Conservation (phyloP, 768 basidiomycete genomes). For the Pleurotus sapidus region DNA sequence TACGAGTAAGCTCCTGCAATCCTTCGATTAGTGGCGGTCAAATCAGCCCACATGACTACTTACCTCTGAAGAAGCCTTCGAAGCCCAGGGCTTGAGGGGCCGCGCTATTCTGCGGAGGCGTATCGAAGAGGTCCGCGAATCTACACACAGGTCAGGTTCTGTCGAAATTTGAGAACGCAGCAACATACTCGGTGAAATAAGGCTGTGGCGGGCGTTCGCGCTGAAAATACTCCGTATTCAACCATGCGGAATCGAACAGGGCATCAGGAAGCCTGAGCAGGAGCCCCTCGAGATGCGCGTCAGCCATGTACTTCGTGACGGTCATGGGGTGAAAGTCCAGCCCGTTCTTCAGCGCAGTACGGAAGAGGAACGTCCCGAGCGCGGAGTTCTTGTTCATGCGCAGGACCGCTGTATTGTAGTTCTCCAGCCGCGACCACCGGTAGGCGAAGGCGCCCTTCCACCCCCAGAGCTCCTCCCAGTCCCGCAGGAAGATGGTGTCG, state of each 20-base stretch:
- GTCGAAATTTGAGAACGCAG: background rate
- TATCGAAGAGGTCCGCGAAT: slow-evolving; percentile 82
- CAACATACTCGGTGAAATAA: slow-evolving; percentile 75
- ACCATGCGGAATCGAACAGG: slow-evolving; percentile 91
- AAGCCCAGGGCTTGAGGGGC: slow-evolving; percentile 84
- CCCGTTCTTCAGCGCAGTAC: slow-evolving; percentile 87
- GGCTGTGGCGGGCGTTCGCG: slow-evolving; percentile 90
- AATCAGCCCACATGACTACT: slow-evolving; percentile 39
- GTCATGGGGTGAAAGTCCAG: slow-evolving; percentile 97
- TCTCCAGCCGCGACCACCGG: slow-evolving; percentile 88
- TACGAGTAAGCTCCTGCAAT: slow-evolving; percentile 47
- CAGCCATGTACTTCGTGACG: slow-evolving; percentile 79
- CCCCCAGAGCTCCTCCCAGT: slow-evolving; percentile 97
- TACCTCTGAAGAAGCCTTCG: slow-evolving; percentile 89
- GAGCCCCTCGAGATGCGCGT: slow-evolving; percentile 74
- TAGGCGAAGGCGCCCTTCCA: slow-evolving; percentile 95
- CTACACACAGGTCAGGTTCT: slow-evolving; percentile 31
- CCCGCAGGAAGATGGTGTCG: slow-evolving; percentile 87
- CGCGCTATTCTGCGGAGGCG: slow-evolving; percentile 64
- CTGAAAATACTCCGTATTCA: slow-evolving; percentile 89
- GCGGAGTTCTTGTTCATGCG: slow-evolving; percentile 88
- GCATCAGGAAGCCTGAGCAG: slow-evolving; percentile 86
- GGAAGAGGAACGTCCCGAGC: slow-evolving; percentile 86
- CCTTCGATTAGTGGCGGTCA: background rate
- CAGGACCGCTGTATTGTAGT: slow-evolving; percentile 93